Evolutionary conservation across 192 early-diverging fungal species (phyloP), one percentile per base, ranked within the genome.

Genomic region (Globomyces pollinis-pini): DNA sequence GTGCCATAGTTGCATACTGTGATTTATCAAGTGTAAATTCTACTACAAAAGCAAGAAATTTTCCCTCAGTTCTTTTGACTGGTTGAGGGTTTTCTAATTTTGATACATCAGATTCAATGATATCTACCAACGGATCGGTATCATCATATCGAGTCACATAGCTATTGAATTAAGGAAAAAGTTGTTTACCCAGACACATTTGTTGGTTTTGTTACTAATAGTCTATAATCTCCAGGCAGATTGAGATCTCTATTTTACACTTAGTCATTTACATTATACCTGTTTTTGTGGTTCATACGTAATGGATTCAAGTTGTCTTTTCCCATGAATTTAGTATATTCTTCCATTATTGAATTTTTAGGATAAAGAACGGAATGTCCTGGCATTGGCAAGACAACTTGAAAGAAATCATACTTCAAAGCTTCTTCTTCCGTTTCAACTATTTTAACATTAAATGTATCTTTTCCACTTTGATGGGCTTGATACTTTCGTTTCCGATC

Each of bases 1-100:
- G 68, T n/a, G 87, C 84, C 93, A 99, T 96, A 0, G 96, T 99
- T 1, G 96, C 96, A 66, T 99, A 99, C 31, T 87, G 81, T 36
- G 89, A 91, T 1, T 89, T 77, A 28, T 67, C 70, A 45, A 99
- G 73, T 16, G 86, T 88, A 59, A 99, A 83, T 29, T 82, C 72
- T 13, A 93, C 63, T 38, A 86, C 71, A 24, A 95, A 58, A 7
- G 88, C 96, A 21, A 88, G 34, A 11, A 79, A 74, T 51, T 81
- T 62, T 23, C 93, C 93, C 34, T 77, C 81, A 66, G 42, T n/a
- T n/a, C n/a, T n/a, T n/a, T n/a, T 1, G n/a, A 12, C 54, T 51
- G 4, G 28, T 31, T 39, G 26, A 16, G 28, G 38, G 34, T 43
- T n/a, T 13, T n/a, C 26, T 38, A 87, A 47, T 26, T 47, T 47